Evolutionary conservation across 179 eudicot species (phyloP), one percentile per base, ranked within the genome.

Genomic region (Actinidia chinensis): DNA sequence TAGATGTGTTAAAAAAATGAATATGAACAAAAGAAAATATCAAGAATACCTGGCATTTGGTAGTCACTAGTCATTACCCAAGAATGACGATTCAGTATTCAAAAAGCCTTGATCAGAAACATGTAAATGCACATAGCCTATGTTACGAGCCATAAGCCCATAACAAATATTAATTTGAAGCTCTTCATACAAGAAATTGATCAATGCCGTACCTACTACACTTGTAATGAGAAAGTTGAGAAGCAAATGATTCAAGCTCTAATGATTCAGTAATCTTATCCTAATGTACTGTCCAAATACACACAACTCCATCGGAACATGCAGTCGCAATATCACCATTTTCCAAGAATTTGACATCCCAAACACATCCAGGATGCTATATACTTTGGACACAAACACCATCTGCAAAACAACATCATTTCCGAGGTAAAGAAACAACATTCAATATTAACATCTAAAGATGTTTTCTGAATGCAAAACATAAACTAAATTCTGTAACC

Each of bases 331-430:
- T 78, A 78, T 96, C 98, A 58, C 98, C 98, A 84, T 92, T 96
- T 78, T 86, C 97, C 91, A 96, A 83, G 84, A 96, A 94, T 74
- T 96, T 96, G 78, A 87, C 91, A 88, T 96, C 97, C 99, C 98
- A 96, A 75, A 96, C 97, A 87, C 97, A 94, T 44, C 99, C 99
- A 65, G 99, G 99, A 82, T 96, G 99, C 84, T 94, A 98, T 83
- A 96, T 83, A 87, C 91, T 94, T 80, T 96, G 97, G 70, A 94
- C 84, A 84, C 97, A 94, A 77, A 82, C 87, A 70, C 97, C 98
- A 88, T 96, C 97, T 94, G 87, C 82, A 87, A 85, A 76, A 80
- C 36, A 78, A 77, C 76, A 76, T 52, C 33, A 48, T 55, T 64
- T 6, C 68, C 64, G 50, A 63, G 25, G 67, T 58, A 74, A 74